Evolutionary conservation across 2,329 filamentous ascomycete species (phyloP).

Genomic region (Teratosphaeria viscida): DNA sequence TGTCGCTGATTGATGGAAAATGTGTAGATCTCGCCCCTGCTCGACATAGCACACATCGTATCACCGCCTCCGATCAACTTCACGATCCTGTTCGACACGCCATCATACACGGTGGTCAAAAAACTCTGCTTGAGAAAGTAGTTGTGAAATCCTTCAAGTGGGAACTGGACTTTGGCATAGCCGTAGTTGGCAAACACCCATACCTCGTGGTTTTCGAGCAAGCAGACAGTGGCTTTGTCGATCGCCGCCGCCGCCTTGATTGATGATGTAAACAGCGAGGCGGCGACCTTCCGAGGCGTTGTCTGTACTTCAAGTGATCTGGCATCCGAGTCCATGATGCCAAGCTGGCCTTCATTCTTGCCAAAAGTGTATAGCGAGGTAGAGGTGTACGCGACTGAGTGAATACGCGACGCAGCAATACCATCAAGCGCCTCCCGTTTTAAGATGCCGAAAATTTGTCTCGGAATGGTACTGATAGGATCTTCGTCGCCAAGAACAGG

Average conservation of each 20-base stretch:
- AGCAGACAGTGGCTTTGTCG: conserved; percentile 74
- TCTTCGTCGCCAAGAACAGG: conserved; percentile 64
- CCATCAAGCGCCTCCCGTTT: conserved; percentile 78
- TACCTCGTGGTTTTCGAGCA: conserved; percentile 79
- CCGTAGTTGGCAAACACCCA: conserved; percentile 94
- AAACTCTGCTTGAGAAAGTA: conserved; percentile 57
- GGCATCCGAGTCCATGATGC: conserved; percentile 88
- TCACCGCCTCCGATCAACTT: conserved; percentile 78
- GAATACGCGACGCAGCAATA: conserved; percentile 76
- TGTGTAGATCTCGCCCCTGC: conserved; percentile 77
- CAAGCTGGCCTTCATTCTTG: conserved; percentile 88
- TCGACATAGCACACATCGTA: conserved; percentile 80
- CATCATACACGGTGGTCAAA: conserved; percentile 54
- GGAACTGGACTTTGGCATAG: conserved; percentile 82
- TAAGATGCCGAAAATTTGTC: conserved; percentile 82
- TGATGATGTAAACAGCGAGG: conserved; percentile 61
- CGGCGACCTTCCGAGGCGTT: conserved; percentile 75
- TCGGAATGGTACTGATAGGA: conserved; percentile 67
- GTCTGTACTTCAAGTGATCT: conserved; percentile 77
- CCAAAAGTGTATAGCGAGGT: conserved; percentile 85
- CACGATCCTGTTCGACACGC: conserved; percentile 55
- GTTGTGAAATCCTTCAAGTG: conserved; percentile 61
- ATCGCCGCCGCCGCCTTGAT: conserved; percentile 80
- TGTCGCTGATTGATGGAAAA: conserved; percentile 61
- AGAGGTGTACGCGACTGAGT: conserved; percentile 80